A percentile compares a stretch with the other conserved stretches of the same genome.
phyloP scores from a whole-genome alignment of 257 asterid species.

The Solanum ossicruentum region DNA sequence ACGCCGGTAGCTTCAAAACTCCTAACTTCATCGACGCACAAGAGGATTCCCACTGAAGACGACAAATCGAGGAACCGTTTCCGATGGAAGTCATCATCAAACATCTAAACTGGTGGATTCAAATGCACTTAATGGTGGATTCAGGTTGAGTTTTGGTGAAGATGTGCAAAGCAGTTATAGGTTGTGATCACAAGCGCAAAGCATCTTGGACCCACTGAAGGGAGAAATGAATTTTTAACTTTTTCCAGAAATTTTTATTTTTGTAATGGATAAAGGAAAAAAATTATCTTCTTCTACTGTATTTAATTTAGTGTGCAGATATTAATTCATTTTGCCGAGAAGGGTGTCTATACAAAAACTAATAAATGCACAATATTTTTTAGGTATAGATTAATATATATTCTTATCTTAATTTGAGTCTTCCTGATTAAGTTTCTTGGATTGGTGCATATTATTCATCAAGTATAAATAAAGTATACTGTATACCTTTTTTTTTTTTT shows the following conservation, averaged over 20 bases:
- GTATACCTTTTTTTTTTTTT: too few species aligned
- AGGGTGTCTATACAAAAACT: too few species aligned
- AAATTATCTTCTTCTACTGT: too few species aligned
- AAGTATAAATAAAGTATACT: background rate
- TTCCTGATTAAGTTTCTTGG: background rate
- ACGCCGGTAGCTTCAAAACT: constrained; percentile 17
- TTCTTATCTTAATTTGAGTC: background rate
- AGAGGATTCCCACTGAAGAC: constrained; percentile 7
- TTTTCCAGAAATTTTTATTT: background rate
- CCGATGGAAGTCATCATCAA: constrained; percentile 30
- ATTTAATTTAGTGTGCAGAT: too few species aligned
- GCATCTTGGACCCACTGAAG: background rate
- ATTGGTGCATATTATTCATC: background rate
- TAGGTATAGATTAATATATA: too few species aligned
- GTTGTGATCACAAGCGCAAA: background rate
- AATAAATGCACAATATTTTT: background rate
- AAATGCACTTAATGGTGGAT: background rate
- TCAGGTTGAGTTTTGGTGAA: background rate
- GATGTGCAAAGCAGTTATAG: background rate
- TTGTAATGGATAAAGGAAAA: background rate
- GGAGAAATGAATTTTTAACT: background rate
- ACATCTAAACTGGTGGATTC: background rate
- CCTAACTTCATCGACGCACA: constrained; percentile 10
- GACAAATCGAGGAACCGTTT: constrained; percentile 10
- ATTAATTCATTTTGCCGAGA: too few species aligned